phyloP scores from a whole-genome alignment of 148 eudicot genomes.

The Silene conica region DNA sequence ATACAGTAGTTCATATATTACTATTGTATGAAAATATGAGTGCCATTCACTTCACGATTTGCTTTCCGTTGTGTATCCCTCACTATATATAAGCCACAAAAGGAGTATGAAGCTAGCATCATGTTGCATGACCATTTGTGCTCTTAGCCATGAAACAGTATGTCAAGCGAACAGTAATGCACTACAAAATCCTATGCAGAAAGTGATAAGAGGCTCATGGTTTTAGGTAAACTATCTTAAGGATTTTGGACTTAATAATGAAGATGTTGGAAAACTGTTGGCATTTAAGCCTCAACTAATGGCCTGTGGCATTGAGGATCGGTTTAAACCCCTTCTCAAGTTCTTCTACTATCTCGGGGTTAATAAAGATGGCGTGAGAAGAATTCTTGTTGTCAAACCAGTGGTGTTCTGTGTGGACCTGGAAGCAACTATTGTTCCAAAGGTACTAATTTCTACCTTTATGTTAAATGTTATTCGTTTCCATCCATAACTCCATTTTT shows the following conservation, averaged over 20 bases:
- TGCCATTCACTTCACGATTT: background rate
- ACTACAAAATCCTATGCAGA: constrained; percentile 12
- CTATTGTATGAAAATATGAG: background rate
- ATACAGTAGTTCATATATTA: background rate
- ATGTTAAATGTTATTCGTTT: background rate
- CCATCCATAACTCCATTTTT: background rate
- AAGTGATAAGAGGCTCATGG: constrained; percentile 22
- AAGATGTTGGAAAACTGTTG: constrained; percentile 76
- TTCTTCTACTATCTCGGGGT: constrained; percentile 84
- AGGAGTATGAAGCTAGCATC: background rate
- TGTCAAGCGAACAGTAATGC: constrained; percentile 10
- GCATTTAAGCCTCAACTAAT: constrained; percentile 86
- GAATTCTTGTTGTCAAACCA: constrained; percentile 76
- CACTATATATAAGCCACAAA: background rate
- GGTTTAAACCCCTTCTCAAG: constrained; percentile 87
- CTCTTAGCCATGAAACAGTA: background rate
- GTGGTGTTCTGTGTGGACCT: constrained; percentile 77
- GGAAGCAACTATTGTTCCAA: constrained; percentile 66
- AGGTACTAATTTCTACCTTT: constrained; percentile 40
- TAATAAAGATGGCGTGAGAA: constrained; percentile 75
- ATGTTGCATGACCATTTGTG: background rate
- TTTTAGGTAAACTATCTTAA: constrained; percentile 72
- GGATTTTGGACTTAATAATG: constrained; percentile 74
- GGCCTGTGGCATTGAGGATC: constrained; percentile 83
- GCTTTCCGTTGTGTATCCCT: background rate